Evolutionary conservation across 2,329 filamentous ascomycete genomes (phyloP).

Genomic region (Colletotrichum tamarilloi): DNA sequence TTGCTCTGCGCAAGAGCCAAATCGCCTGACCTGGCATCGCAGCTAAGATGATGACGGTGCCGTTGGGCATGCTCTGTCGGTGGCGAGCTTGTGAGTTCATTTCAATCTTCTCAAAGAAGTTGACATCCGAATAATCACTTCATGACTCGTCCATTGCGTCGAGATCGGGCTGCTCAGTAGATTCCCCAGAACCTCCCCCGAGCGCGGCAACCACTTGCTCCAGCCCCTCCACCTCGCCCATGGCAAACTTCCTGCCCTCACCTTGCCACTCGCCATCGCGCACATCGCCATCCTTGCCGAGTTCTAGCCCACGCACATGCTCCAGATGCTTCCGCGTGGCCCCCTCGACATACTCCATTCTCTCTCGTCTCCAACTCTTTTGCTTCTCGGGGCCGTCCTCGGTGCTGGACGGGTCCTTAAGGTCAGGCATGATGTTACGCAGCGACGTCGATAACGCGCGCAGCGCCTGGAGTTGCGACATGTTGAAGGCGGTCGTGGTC

Average conservation of each 20-base stretch:
- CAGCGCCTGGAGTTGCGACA: conserved; percentile 85
- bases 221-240: conserved; percentile 67
- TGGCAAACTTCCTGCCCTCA: conserved; percentile 59
- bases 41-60: background rate
- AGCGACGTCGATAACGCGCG: conserved; percentile 72
- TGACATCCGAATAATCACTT: background rate
- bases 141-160: conserved; percentile 35
- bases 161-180: conserved; percentile 7
- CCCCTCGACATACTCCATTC: conserved; percentile 85
- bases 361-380: conserved; percentile 74
- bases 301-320: conserved; percentile 72
- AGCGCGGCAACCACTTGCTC: conserved; percentile 62
- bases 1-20: too few relatives aligned
- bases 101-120: background rate
- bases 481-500: conserved; percentile 80
- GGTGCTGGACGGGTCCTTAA: conserved; percentile 48
- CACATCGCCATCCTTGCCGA: conserved; percentile 70
- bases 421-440: conserved; percentile 72
- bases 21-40: background rate
- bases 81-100: background rate
- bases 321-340: conserved; percentile 84
- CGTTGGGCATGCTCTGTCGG: background rate
- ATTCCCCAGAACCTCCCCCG: conserved; percentile 43
- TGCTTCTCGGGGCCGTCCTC: conserved; percentile 48
- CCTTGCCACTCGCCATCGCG: conserved; percentile 74